Conservation (phyloP, 176 grass and related monocot genomes). For the Chloris gayana region DNA sequence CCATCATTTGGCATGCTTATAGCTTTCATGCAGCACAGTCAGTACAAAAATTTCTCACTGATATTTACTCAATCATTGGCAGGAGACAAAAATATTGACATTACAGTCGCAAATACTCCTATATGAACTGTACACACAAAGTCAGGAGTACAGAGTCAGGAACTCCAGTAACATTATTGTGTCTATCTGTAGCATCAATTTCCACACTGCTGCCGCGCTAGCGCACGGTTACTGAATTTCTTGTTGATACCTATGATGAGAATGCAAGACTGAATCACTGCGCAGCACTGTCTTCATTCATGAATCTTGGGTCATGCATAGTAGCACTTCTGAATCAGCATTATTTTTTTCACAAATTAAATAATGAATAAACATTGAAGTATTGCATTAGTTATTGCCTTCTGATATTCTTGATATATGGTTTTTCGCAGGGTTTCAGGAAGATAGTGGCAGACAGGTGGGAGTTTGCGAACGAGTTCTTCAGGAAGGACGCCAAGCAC, state of each 20-base stretch:
- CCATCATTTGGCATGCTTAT: not conserved
- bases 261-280: not conserved
- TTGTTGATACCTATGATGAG: not conserved
- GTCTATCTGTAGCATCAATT: not conserved
- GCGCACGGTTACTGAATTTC: no score
- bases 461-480: slow-evolving; percentile 87
- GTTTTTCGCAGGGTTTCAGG: slow-evolving; percentile 64
- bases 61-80: slow-evolving; percentile 41
- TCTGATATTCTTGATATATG: not conserved
- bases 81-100: slow-evolving; percentile 41
- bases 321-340: no score
- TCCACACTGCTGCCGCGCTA: not conserved
- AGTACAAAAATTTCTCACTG: slow-evolving; percentile 4
- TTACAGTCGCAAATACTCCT: not conserved
- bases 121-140: not conserved
- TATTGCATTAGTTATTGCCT: not conserved
- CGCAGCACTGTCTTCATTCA: not conserved
- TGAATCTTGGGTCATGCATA: not conserved
- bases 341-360: no score
- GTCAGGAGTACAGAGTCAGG: not conserved
- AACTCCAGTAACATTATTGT: slow-evolving; percentile 3
- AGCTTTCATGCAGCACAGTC: not conserved
- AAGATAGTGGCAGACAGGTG: slow-evolving; percentile 87
- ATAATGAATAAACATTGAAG: not conserved
- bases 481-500: slow-evolving; percentile 75